Base-by-base conservation (phyloP, 352 stramenopile genomes). In the Discostella stelligera region DNA sequence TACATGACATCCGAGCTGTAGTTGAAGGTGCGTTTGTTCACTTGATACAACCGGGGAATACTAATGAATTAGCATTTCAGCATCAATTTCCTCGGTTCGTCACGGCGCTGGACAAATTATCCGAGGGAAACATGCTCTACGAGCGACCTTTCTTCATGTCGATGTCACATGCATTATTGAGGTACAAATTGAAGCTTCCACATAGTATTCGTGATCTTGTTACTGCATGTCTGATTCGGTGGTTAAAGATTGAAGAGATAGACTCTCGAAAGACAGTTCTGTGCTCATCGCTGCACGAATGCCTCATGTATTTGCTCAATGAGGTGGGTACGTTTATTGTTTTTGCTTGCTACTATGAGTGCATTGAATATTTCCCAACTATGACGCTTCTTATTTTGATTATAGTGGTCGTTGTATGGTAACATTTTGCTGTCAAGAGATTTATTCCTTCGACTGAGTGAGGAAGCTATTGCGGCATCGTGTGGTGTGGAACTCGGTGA, bases 351-450 rank as follows among this genome's bases (percentile, higher is more conserved):
- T 44, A 8, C 37, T 10, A 14, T 44, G 37, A 44, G 7, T 44
- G 37, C 13, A 18, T 55, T 30, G 27, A 54, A 18, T 30, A 11
- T 66, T 54, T 18, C 20, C 20, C 41, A 54, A 41, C 37, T 23
- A 44, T 13, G 0, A 44, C 52, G 20, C 52, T 16, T 74, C 53
- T 66, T 41, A 46, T 58, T 37, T 14, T 32, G 18, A 44, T 2
- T 30, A 32, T 23, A 84, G 63, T 92, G 87, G 87, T 79, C 73
- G 16, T 59, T 53, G 64, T 73, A 89, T 52, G 87, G 87, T 16
- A 93, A 93, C 66, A 39, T 84, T 4, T 46, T 93, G 5, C 62
- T 93, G 11, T 78, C 87, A 44, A 77, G 81, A 48, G 87, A 93
- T 79, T 70, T 82, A 10, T 65, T 89, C 18, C 53, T 90, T 14